Evolutionary conservation across 768 basidiomycete species (phyloP).

Genomic region (Gymnopilus junonius): DNA sequence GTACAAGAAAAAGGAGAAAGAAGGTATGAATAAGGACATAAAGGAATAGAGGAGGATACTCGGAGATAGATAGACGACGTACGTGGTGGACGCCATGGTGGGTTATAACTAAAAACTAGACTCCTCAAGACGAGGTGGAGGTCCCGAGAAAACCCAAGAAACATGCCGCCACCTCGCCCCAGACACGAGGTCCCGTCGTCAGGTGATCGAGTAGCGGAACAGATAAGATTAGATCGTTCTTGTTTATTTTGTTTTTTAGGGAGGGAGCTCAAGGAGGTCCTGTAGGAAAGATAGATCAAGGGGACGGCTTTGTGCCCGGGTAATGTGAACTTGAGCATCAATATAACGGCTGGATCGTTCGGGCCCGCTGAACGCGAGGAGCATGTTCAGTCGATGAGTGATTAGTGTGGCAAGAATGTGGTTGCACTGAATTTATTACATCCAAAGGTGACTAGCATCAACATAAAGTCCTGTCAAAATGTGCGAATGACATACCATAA

Average conservation of each 20-base stretch:
- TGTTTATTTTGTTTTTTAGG: too few species aligned
- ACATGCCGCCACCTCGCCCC: constrained; percentile 14
- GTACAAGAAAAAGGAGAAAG: constrained; percentile 3
- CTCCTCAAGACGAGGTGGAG: too few species aligned
- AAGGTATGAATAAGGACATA: neutral
- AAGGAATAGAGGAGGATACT: neutral
- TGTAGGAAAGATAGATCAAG: too few species aligned
- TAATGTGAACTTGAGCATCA: neutral
- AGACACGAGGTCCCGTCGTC: constrained; percentile 19
- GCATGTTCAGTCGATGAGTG: neutral
- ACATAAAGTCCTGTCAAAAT: too few species aligned
- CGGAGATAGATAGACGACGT: constrained; percentile 12
- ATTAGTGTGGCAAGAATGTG: neutral
- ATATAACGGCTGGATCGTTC: neutral
- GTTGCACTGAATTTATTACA: neutral
- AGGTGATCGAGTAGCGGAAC: constrained; percentile 1
- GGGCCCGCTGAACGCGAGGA: neutral
- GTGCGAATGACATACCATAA: neutral
- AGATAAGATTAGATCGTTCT: neutral
- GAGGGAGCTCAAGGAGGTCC: too few species aligned
- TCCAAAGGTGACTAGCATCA: too few species aligned
- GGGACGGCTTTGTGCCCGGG: neutral
- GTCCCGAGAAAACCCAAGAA: constrained; percentile 12
- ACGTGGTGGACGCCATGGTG: constrained; percentile 21
- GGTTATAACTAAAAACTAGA: constrained; percentile 5